A percentile compares a stretch with the other conserved stretches of the same genome.
Conservation (phyloP, 148 eudicot species). For the Cornus kousa region DNA sequence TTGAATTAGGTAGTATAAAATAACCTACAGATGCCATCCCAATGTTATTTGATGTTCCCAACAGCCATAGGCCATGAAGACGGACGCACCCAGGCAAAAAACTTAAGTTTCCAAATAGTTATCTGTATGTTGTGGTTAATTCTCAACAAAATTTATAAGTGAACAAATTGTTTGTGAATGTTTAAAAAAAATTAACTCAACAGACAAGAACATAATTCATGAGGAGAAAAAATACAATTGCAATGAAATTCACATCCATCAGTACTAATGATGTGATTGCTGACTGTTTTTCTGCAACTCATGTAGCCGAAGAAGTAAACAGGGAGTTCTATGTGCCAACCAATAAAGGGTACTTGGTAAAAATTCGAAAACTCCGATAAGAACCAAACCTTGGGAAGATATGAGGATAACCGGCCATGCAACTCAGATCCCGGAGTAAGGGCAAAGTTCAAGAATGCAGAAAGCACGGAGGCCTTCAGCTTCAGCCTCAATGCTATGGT, state of each 20-base stretch:
- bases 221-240: not conserved
- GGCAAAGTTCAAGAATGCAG: constrained; percentile 58
- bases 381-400: constrained; percentile 64
- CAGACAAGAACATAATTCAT: not conserved
- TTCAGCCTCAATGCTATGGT: constrained; percentile 66
- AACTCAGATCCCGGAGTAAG: constrained; percentile 74
- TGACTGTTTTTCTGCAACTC: not conserved
- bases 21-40: too few species aligned
- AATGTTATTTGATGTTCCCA: too few species aligned
- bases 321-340: not conserved
- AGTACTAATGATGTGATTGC: not conserved
- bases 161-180: not conserved
- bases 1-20: too few species aligned
- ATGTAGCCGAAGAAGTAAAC: not conserved
- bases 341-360: not conserved
- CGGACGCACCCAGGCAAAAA: too few species aligned
- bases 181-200: not conserved
- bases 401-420: constrained; percentile 55
- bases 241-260: not conserved
- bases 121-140: too few species aligned
- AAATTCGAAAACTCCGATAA: too few species aligned
- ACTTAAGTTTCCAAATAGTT: too few species aligned
- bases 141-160: too few species aligned
- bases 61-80: too few species aligned
- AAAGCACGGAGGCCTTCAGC: constrained; percentile 59